Base-by-base conservation (phyloP, 208 protist species). In the Spongospora subterranea region DNA sequence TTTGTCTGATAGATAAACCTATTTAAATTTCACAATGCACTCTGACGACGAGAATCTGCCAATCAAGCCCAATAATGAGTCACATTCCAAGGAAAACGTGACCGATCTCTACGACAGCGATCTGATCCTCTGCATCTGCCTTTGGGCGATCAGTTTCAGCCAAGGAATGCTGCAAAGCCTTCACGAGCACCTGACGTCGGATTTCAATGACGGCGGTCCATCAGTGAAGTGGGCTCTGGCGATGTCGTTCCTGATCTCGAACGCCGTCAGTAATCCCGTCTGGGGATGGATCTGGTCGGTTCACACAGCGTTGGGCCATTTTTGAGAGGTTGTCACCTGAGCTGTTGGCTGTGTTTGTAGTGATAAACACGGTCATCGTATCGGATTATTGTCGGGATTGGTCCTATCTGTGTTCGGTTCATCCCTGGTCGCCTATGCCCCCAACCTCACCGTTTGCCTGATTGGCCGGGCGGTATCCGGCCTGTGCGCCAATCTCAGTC, bases 241-340 rank as follows among this genome's bases (percentile, higher is more conserved):
- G 13, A 39, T 35, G 17, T 6, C 71, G 17, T 82, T 45, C 71
- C 71, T 82, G 17, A 43, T 35, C 35, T 6, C 71, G 17, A 82
- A 43, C 71, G 71, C 17, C 35, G n/a, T 82, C 35, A 35, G 17
- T n/a, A 82, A 82, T n/a, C n/a, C n/a, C 17, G 6, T 82, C 71
- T 82, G 71, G 71, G 71, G 71, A 6, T 35, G n/a, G 71, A 82
- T 82, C 71, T 82, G 71, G 50, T 60, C 6, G 13, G 50, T 6
- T 29, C 50, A 6, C n/a, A n/a, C n/a, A n/a, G n/a, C 50, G 50
- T 6, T 60, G 13, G 50, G 50, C 50, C 50, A 24, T 60, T 60
- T 60, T 24, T 24, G 24, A 60, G 24, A 6, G 13, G 50, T 60
- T 29, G 13, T 60, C 13, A 60, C 24, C 50, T n/a, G n/a, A n/a